Conservation (phyloP, 768 basidiomycete species). For the Hebeloma cylindrosporum region DNA sequence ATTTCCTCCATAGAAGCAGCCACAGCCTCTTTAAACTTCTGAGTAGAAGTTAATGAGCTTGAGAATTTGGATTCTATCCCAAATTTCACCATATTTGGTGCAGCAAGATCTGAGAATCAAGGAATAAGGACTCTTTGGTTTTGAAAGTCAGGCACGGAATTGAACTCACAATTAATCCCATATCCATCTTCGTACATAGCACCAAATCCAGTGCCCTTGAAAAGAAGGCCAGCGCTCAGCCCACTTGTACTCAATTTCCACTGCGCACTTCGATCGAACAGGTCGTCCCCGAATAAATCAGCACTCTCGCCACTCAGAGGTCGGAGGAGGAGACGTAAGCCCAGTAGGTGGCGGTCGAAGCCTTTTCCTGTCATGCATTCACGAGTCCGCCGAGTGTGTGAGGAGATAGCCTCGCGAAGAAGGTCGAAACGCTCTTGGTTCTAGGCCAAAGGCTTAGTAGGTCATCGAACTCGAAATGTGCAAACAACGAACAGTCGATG, state of each 20-base stretch:
- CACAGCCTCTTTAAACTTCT: slow-evolving; percentile 61
- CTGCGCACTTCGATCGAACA: slow-evolving; percentile 70
- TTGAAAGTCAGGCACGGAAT: background rate
- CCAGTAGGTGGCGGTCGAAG: slow-evolving; percentile 90
- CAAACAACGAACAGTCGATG: slow-evolving; percentile 28
- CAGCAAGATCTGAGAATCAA: slow-evolving; percentile 67
- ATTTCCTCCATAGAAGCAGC: slow-evolving; percentile 68
- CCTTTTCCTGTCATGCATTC: slow-evolving; percentile 81
- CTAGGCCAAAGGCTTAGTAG: slow-evolving; percentile 27
- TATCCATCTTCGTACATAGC: slow-evolving; percentile 82
- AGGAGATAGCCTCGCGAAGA: slow-evolving; percentile 66
- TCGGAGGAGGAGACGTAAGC: slow-evolving; percentile 65
- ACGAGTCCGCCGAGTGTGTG: slow-evolving; percentile 71
- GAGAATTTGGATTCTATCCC: slow-evolving; percentile 91
- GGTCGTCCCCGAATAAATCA: slow-evolving; percentile 71
- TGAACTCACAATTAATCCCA: slow-evolving; percentile 84
- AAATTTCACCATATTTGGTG: slow-evolving; percentile 79
- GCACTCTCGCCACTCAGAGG: slow-evolving; percentile 54
- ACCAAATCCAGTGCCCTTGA: slow-evolving; percentile 92
- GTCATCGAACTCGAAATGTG: background rate
- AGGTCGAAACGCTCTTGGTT: slow-evolving; percentile 40
- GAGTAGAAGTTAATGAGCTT: slow-evolving; percentile 67
- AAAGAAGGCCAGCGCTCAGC: slow-evolving; percentile 80
- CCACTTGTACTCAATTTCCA: slow-evolving; percentile 94
- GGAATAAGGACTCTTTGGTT: background rate